Evolutionary conservation across 1,284 basidiomycete species (phyloP), one percentile per base, ranked within the genome.

Genomic region (Fomitopsis schrenkii): DNA sequence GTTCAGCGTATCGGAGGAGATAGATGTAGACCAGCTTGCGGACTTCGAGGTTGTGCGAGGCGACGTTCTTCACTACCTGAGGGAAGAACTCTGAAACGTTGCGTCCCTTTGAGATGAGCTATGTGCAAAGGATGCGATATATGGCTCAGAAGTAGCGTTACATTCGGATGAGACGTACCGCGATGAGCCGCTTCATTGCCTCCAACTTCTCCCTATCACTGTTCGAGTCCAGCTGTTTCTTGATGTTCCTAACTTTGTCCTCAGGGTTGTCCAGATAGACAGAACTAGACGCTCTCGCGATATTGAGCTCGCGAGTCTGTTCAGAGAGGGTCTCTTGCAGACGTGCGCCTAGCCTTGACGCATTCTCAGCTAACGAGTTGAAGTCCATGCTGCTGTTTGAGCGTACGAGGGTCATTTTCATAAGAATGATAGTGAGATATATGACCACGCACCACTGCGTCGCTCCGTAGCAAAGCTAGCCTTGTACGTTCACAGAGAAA

Each of bases 21-120:
- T 97, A 98, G 67, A 98, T 97, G 76, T 98, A 99, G 50, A 98
- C 96, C 60, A 99, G 88, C 77, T 98, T 98, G 65, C 96, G 88
- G 66, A 98, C 92, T 75, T 98, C 95, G 55, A 98, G 87, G 72
- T 93, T 94, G 53, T 85, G 86, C 2, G 93, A 92, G 3, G 92
- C 94, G 57, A 97, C 94, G 67, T 95, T 95, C 79, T 96, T 96
- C 70, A 96, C 94, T 42, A 97, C 95, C 72, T 93, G 91, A 4
- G 95, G 93, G 70, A 97, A 97, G 81, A 94, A 96, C 63, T 89
- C 86, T 41, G 95, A 91, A 65, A 96, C 94, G 69, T 95, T 92
- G 57, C 94, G 89, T 36, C 91, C 91, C 78, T 97, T 97, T 42
- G 93, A 95, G 65, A 97, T 95, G 74, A 96, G 83, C 93, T 95